These are phyloP conservation scores for Gossypium mustelinum DNA, from an alignment of 345 rosid genomes.

Conservation along the genomic window DNA sequence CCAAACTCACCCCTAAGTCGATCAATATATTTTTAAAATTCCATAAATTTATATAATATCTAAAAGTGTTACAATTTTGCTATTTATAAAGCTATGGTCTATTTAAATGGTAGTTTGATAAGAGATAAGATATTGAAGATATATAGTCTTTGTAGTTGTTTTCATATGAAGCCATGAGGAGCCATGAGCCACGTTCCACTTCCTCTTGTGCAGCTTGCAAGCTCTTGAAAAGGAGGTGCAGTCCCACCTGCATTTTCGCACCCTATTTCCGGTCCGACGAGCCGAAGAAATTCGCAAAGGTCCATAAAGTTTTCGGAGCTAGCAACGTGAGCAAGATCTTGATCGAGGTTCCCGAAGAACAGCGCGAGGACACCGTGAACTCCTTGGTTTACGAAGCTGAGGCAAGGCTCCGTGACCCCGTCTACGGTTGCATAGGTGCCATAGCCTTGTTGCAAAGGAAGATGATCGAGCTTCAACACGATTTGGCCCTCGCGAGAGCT, in stretches of 20 bases:
- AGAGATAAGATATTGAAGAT: conserved; percentile 1
- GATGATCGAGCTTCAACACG: conserved; percentile 75
- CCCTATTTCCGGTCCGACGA: conserved; percentile 78
- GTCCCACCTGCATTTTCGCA: conserved; percentile 73
- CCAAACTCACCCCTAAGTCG: too few species aligned
- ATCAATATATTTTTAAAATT: too few species aligned
- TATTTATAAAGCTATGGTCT: background rate
- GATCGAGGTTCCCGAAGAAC: conserved; percentile 74
- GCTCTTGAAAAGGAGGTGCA: conserved; percentile 74
- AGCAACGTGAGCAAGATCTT: conserved; percentile 95
- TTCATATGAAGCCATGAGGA: conserved; percentile 32
- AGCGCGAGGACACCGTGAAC: conserved; percentile 82
- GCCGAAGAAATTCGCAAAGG: conserved; percentile 64
- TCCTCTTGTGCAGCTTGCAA: conserved; percentile 97
- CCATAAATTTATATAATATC: too few species aligned
- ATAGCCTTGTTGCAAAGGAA: conserved; percentile 66
- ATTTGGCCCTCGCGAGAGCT: conserved; percentile 70
- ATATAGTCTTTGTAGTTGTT: background rate
- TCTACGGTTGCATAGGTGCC: conserved; percentile 91
- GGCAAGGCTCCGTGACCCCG: conserved; percentile 82
- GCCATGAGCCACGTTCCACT: conserved; percentile 70
- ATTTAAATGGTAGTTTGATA: conserved; percentile 5
- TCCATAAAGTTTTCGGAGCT: conserved; percentile 93
- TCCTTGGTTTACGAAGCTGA: conserved; percentile 90
- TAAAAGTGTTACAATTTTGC: too few species aligned